Conservation (phyloP, 1,284 basidiomycete genomes). For the Apiotrichum akiyoshidainum region DNA sequence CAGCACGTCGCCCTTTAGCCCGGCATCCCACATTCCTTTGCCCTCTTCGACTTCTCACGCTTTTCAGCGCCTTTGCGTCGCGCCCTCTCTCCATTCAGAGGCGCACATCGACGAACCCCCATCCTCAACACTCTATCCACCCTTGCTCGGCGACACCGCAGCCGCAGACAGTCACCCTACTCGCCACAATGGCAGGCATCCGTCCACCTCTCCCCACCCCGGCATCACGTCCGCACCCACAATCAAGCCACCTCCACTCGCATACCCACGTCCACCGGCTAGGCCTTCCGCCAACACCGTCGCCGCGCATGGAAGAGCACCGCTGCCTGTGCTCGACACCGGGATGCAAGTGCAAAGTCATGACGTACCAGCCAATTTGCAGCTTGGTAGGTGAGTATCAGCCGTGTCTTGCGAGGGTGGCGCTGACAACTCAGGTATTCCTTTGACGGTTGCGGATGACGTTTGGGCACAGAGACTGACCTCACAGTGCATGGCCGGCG, state of each 20-base stretch:
- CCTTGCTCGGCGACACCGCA: neutral
- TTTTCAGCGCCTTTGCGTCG: neutral
- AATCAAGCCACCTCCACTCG: neutral
- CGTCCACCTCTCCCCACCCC: neutral
- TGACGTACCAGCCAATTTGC: constrained; percentile 19
- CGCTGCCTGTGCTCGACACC: constrained; percentile 19
- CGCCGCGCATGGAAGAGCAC: constrained; percentile 18
- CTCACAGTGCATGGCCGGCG: constrained; percentile 18
- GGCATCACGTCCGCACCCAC: neutral
- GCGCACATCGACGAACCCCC: neutral
- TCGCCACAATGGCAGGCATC: neutral
- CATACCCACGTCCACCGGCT: neutral
- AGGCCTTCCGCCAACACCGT: constrained; percentile 4
- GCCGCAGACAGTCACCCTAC: neutral
- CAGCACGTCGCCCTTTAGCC: neutral
- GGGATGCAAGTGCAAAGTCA: constrained; percentile 25
- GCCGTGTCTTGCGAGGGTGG: no score
- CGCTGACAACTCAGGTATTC: neutral
- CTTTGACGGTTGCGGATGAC: neutral
- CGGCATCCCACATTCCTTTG: neutral
- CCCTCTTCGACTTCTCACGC: neutral
- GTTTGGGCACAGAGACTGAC: neutral
- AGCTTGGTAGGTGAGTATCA: constrained; percentile 15
- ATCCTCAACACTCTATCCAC: neutral
- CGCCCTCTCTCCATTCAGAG: no score